A percentile compares a stretch with the other conserved stretches of the same genome.
Evolutionary conservation across 2,329 filamentous ascomycete species (phyloP).

Genomic region (Zymoseptoria crescenta): DNA sequence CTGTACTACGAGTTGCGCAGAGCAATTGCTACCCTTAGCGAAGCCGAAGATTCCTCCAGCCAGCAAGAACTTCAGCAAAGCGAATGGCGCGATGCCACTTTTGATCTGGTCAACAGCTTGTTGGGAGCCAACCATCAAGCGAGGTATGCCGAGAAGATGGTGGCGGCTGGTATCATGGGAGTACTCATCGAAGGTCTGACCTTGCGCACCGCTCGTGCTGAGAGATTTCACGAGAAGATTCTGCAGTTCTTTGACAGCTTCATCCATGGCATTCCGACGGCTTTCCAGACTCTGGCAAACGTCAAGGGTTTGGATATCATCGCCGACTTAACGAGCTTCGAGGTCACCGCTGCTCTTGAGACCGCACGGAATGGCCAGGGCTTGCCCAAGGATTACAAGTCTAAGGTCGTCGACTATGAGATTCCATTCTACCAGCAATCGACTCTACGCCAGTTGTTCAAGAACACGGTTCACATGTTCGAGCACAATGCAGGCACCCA

Average conservation of each 20-base stretch:
- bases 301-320: conserved; percentile 83
- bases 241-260: conserved; percentile 83
- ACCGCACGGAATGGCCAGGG: conserved; percentile 62
- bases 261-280: conserved; percentile 71
- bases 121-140: conserved; percentile 44
- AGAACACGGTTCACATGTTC: conserved; percentile 95
- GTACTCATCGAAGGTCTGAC: conserved; percentile 83
- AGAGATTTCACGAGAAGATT: conserved; percentile 74
- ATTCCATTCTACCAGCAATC: conserved; percentile 92
- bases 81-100: conserved; percentile 83
- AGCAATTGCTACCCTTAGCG: conserved; percentile 72
- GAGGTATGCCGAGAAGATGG: conserved; percentile 72
- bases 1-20: conserved; percentile 89
- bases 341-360: conserved; percentile 63
- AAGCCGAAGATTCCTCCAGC: conserved; percentile 47
- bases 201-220: conserved; percentile 71
- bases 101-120: conserved; percentile 77
- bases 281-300: conserved; percentile 73
- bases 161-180: conserved; percentile 80
- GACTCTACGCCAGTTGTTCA: conserved; percentile 85
- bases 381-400: conserved; percentile 64
- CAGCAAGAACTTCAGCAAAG: conserved; percentile 59
- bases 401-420: conserved; percentile 81
- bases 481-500: conserved; percentile 72
- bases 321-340: conserved; percentile 73